Evolutionary conservation across 2,329 filamentous ascomycete genomes (phyloP), one percentile per base, ranked within the genome.

Genomic region (Phyllosticta capitalensis): DNA sequence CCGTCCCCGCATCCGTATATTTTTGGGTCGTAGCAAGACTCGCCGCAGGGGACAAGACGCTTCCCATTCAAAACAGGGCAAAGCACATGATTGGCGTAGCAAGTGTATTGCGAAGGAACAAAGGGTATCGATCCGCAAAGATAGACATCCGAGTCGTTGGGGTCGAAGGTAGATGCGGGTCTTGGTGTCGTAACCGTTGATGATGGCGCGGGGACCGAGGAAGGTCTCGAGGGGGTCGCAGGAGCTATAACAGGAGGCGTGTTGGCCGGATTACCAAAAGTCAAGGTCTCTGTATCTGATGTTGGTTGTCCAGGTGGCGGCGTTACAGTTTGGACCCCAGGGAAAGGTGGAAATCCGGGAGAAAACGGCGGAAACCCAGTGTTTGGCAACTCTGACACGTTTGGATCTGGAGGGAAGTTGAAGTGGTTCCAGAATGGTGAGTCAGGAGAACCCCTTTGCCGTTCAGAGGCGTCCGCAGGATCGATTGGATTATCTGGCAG

Each of bases 91-190:
- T 38, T 54, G 19, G 55, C 54, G 49, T 53, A 60, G 19, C 58
- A 60, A 7, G 54, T 60, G 49, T 60, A 60, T 14, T 60, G 48
- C 2, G 54, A 56, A 9, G 54, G 58, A 10, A 28, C 45, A 33
- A 56, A 60, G 1, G 54, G 49, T 17, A n/a, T 28, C 19, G 50
- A 49, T 14, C 58, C 58, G 5, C 58, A 60, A 17, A 50, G 20
- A 12, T 48, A 56, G 33, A 60, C 17, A n/a, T 45, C 38, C 17
- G 38, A 45, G 14, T 45, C 38, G 5, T 45, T 45, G 38, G 38
- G 38, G 17, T 45, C 17, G n/a, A 45, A 45, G 14, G 38, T 45
- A 2, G 38, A n/a, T 14, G 38, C 3, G 2, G 38, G 38, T n/a
- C 38, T 45, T n/a, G 38, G 38, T 7, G 38, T 45, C 38, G 38